A percentile compares a stretch with the other conserved stretches of the same genome.
phyloP scores from a whole-genome alignment of 1,139 yeast species.

The Kurtzmaniella quercitrusa region DNA sequence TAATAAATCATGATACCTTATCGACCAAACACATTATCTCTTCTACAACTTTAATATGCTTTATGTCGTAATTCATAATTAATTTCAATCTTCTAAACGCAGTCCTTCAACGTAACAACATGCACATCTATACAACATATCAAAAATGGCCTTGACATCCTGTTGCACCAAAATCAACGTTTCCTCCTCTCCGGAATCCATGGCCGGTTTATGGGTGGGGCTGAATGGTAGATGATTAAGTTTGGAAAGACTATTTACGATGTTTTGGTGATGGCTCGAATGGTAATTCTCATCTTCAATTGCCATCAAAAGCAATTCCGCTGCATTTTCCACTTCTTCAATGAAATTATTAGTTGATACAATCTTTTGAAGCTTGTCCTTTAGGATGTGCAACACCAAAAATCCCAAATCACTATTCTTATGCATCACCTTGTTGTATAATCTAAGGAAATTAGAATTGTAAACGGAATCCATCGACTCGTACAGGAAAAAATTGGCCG shows the following conservation, averaged over 20 bases:
- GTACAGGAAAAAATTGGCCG: constrained; percentile 48
- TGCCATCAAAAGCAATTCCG: constrained; percentile 23
- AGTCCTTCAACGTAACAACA: constrained; percentile 36
- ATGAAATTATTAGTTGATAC: constrained; percentile 26
- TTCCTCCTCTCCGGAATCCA: constrained; percentile 11
- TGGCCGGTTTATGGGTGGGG: constrained; percentile 8
- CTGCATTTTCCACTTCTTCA: constrained; percentile 24
- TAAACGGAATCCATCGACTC: constrained; percentile 42
- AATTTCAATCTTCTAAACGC: constrained; percentile 24
- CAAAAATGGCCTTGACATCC: constrained; percentile 20
- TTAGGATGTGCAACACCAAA: constrained; percentile 42
- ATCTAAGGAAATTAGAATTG: constrained; percentile 49
- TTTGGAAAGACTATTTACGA: constrained; percentile 15
- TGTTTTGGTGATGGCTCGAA: constrained; percentile 12
- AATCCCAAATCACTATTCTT: constrained; percentile 34
- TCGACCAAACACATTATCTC: no score
- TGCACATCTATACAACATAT: constrained; percentile 38
- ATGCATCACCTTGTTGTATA: constrained; percentile 42
- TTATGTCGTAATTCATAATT: constrained; percentile 9
- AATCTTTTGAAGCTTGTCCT: constrained; percentile 34
- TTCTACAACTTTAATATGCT: background rate
- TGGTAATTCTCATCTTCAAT: constrained; percentile 19
- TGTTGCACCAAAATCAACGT: constrained; percentile 2
- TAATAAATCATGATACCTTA: no score
- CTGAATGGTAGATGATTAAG: constrained; percentile 10